Evolutionary conservation across 306 rosid genomes (phyloP), one percentile per base, ranked within the genome.

Genomic region (Rosa lucieae): DNA sequence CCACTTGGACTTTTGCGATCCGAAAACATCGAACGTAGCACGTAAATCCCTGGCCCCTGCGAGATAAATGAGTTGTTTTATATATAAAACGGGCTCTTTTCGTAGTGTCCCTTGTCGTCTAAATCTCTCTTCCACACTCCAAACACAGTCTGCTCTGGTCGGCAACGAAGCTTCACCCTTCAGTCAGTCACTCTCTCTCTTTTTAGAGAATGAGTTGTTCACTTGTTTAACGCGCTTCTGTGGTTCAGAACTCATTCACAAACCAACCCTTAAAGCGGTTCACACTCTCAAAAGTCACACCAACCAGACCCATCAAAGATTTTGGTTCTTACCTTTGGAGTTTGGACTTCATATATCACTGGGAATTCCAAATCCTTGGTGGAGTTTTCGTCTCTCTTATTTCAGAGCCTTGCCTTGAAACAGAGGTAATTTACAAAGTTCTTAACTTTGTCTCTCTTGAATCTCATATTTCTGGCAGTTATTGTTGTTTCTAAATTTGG

Each of bases 141-240:
- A 12, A 74, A 62, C 78, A 0, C 9, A 68, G 67, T 75, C 70
- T 77, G 78, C 74, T 77, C 81, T 77, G 78, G 85, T 82, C 85
- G 81, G 85, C 85, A 63, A 43, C 67, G 73, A 79, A 79, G 78
- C 73, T 73, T 72, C 55, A 9, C 74, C 61, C 21, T 23, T 39
- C 76, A n/a, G 35, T 67, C 29, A 37, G 71, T 49, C 20, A 11
- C 74, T 56, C 23, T 20, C n/a, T 11, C 10, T 8, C 73, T 14
- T 21, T 17, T n/a, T 47, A 67, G 72, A 20, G 69, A 32, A n/a
- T 58, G 48, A 67, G 8, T 37, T 37, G 70, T 40, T 67, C 72
- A 39, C 48, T 39, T 56, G 37, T 40, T 37, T 55, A 65, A 65
- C 43, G n/a, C 70, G n/a, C 43, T 74, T 39, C 37, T 55, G 35